Conservation (phyloP, 163 green algal species). For the Trebouxiophyceae sp. region DNA sequence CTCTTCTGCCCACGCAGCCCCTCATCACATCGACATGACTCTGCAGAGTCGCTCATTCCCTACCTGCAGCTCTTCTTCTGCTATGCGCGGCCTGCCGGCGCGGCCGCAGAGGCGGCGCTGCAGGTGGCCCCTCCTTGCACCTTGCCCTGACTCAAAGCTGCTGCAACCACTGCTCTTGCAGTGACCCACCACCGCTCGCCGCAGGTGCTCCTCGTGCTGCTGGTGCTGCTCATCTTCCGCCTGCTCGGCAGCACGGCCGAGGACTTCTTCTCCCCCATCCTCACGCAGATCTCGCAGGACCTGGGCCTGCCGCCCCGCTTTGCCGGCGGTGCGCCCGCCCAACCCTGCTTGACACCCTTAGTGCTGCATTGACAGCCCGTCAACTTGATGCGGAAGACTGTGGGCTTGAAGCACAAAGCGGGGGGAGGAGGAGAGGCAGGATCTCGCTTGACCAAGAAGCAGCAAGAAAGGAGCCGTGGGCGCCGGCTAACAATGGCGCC, state of each 20-base stretch:
- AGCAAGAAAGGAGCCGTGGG: too few relatives aligned
- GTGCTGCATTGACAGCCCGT: too few relatives aligned
- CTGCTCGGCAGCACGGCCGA: conserved; percentile 77
- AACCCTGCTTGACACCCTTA: too few relatives aligned
- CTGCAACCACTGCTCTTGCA: too few relatives aligned
- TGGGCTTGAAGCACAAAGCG: too few relatives aligned
- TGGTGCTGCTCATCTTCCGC: conserved; percentile 57
- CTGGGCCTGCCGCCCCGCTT: conserved; percentile 79
- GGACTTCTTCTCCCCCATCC: conserved; percentile 76
- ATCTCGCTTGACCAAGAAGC: not conserved
- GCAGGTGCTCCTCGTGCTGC: conserved; percentile 19
- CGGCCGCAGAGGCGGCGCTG: not conserved
- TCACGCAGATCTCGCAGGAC: conserved; percentile 70
- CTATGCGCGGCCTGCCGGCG: conserved; percentile 9
- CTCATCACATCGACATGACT: not conserved
- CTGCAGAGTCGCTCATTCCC: conserved; percentile 19
- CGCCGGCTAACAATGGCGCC: too few relatives aligned
- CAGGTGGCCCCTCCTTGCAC: conserved; percentile 4
- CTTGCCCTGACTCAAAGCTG: too few relatives aligned
- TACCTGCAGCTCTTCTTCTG: conserved; percentile 46
- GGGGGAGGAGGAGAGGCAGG: not conserved
- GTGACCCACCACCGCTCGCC: too few relatives aligned
- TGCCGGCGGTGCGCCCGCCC: conserved; percentile 44
- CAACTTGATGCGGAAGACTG: too few relatives aligned
- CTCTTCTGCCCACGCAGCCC: not conserved